Percentiles rank a stretch among this genome's conserved stretches.
Evolutionary conservation across 2,329 filamentous ascomycete genomes (phyloP).

Genomic region (Bipolaris bicolor): DNA sequence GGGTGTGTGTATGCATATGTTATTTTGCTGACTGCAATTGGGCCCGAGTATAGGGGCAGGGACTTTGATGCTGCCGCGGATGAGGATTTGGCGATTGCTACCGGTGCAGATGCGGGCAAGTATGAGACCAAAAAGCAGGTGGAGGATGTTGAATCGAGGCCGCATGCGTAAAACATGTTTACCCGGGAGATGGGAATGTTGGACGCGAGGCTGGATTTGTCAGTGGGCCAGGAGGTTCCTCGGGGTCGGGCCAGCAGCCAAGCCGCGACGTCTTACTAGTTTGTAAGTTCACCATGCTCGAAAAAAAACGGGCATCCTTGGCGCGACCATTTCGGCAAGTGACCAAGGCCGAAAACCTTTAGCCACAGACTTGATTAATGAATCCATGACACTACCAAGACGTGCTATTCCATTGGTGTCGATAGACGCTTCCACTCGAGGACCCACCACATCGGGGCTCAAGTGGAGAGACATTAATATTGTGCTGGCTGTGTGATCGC

Average conservation of each 20-base stretch:
- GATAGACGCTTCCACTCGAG: too few species aligned
- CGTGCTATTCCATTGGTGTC: too few species aligned
- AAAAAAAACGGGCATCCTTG: too few species aligned
- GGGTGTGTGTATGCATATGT: conserved; percentile 74
- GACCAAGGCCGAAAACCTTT: too few species aligned
- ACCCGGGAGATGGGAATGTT: not conserved
- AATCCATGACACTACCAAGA: too few species aligned
- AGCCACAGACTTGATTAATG: too few species aligned
- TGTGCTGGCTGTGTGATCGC: not conserved
- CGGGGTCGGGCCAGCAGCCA: too few species aligned
- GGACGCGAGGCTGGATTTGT: not conserved
- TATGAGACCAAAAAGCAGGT: conserved; percentile 15
- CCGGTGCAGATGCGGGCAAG: conserved; percentile 16
- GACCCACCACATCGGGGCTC: too few species aligned
- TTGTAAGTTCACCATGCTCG: too few species aligned
- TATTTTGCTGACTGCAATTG: conserved; percentile 67
- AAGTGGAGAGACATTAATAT: not conserved
- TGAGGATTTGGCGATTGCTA: conserved; percentile 42
- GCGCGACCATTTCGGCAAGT: too few species aligned
- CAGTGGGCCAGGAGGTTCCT: not conserved
- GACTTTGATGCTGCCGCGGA: conserved; percentile 43
- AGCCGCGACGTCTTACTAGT: too few species aligned
- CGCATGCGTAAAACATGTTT: not conserved
- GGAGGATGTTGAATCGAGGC: conserved; percentile 11
- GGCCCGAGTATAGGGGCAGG: conserved; percentile 57